Evolutionary conservation across 169 alveolate genomes (phyloP).

Genomic region (Neospora caninum): DNA sequence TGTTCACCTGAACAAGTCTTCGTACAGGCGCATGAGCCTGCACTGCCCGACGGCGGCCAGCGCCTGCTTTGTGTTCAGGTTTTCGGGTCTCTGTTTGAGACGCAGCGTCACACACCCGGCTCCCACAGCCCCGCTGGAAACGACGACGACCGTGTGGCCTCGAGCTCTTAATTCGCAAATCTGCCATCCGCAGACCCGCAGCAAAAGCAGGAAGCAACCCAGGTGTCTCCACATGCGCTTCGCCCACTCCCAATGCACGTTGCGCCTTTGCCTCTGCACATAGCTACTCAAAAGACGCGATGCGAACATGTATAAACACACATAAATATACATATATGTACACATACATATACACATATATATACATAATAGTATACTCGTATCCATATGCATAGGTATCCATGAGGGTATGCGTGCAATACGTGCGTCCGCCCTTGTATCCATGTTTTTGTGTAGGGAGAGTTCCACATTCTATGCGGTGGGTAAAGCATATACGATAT

Average conservation of each 20-base stretch:
- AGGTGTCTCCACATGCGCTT: background rate
- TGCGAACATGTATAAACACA: background rate
- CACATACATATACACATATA: background rate
- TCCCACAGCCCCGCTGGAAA: conserved; percentile 79
- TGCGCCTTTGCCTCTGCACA: background rate
- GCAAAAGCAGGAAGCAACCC: background rate
- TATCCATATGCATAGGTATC: too few species aligned
- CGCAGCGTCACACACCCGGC: conserved; percentile 69
- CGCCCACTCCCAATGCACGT: too few species aligned
- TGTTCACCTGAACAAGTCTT: conserved; percentile 60
- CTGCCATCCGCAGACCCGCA: background rate
- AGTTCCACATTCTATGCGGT: too few species aligned
- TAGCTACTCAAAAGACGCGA: background rate
- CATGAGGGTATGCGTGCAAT: too few species aligned
- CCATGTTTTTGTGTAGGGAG: too few species aligned
- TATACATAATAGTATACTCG: background rate
- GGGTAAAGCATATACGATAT: too few species aligned
- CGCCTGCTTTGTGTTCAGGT: conserved; percentile 71
- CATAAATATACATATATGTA: background rate
- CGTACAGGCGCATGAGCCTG: conserved; percentile 73
- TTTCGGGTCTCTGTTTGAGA: conserved; percentile 61
- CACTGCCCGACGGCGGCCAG: conserved; percentile 80
- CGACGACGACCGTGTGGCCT: conserved; percentile 65
- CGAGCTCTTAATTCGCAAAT: conserved; percentile 44
- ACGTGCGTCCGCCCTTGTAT: too few species aligned